phyloP scores from a whole-genome alignment of 202 grass and related monocot genomes.

The Alloteropsis angusta region DNA sequence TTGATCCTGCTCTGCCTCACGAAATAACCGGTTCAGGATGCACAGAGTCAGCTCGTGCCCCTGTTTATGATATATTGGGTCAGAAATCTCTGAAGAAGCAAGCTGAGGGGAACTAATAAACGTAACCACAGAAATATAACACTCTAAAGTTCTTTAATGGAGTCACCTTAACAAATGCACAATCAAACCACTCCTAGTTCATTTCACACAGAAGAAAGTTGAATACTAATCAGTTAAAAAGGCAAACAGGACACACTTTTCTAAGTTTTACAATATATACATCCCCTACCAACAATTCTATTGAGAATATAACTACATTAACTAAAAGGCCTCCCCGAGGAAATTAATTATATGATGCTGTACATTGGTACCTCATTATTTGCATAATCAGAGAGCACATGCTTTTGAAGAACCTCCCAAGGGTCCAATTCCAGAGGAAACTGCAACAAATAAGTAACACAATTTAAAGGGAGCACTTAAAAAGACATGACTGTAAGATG shows the following conservation, averaged over 20 bases:
- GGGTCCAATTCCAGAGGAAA: conserved; percentile 85
- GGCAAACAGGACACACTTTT: neutral
- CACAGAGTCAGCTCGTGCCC: conserved; percentile 91
- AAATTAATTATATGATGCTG: conserved; percentile 17
- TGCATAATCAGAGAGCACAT: conserved; percentile 74
- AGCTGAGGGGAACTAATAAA: conserved; percentile 13
- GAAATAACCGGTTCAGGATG: conserved; percentile 87
- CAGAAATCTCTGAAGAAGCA: conserved; percentile 25
- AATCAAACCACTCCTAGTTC: neutral
- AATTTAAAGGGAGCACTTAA: neutral
- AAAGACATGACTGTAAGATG: conserved; percentile 1
- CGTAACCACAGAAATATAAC: neutral
- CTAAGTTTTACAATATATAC: neutral
- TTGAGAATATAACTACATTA: neutral
- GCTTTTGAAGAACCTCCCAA: conserved; percentile 78
- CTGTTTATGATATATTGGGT: conserved; percentile 52
- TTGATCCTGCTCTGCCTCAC: conserved; percentile 85
- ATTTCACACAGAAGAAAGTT: neutral
- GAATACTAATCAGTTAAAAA: neutral
- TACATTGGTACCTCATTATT: conserved; percentile 61
- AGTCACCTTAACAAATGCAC: neutral
- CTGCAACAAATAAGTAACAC: conserved; percentile 46
- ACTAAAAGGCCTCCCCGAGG: neutral
- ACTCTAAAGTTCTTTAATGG: neutral
- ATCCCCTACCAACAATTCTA: neutral